Evolutionary conservation across 192 early-diverging fungal genomes (phyloP).

Genomic region (Umbelopsis sp.): DNA sequence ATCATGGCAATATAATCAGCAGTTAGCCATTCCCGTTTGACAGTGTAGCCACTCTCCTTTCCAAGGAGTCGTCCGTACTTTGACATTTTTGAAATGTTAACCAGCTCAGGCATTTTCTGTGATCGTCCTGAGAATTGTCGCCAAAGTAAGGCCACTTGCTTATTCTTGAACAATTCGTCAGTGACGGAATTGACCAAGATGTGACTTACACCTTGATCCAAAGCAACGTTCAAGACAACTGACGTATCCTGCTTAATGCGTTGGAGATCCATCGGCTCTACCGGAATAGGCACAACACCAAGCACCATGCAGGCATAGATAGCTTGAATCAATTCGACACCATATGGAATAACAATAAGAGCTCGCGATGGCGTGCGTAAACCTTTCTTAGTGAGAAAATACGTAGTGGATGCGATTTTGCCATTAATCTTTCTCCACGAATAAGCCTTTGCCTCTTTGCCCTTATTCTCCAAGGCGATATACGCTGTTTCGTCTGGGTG

Average conservation of each 20-base stretch:
- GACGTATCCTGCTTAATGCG: conserved; percentile 73
- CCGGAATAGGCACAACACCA: conserved; percentile 71
- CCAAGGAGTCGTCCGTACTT: conserved; percentile 60
- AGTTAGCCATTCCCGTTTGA: conserved; percentile 56
- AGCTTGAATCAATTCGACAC: conserved; percentile 69
- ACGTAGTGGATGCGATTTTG: conserved; percentile 67
- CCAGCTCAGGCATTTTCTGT: conserved; percentile 53
- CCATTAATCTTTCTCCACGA: conserved; percentile 71
- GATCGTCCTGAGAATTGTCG: conserved; percentile 49
- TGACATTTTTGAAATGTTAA: conserved; percentile 67
- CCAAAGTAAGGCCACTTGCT: conserved; percentile 54
- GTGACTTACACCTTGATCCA: conserved; percentile 59
- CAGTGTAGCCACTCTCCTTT: conserved; percentile 59
- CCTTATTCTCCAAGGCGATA: conserved; percentile 56
- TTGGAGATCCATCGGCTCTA: conserved; percentile 65
- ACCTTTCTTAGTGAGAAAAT: conserved; percentile 62
- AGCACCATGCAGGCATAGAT: conserved; percentile 83
- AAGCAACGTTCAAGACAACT: conserved; percentile 57
- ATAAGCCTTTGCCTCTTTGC: conserved; percentile 62
- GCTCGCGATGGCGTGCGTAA: conserved; percentile 59
- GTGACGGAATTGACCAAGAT: conserved; percentile 64
- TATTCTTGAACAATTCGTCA: conserved; percentile 70
- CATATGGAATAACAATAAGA: conserved; percentile 65
- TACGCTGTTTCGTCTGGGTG: conserved; percentile 68
- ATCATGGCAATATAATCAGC: conserved; percentile 59